Conservation (phyloP, 2,329 filamentous ascomycete genomes). For the Beauveria rudraprayagi region DNA sequence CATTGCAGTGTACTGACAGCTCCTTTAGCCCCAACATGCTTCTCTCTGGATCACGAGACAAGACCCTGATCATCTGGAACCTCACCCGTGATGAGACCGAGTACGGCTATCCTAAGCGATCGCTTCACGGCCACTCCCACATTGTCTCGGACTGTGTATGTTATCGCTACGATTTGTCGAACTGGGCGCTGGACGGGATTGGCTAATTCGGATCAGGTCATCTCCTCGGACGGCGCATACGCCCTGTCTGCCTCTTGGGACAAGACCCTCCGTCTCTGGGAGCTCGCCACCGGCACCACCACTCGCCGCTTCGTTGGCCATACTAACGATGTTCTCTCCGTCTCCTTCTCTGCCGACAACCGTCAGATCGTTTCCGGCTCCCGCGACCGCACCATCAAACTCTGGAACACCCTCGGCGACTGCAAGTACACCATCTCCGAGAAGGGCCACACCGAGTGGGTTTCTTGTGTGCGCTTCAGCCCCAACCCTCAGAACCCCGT, state of each 20-base stretch:
- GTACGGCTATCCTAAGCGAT: constrained; percentile 99
- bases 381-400: constrained; percentile 97
- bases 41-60: constrained; percentile 93
- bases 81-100: constrained; percentile 95
- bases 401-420: constrained; percentile 99
- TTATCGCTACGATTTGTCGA: constrained; percentile 26
- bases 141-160: constrained; percentile 99
- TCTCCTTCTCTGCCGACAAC: constrained; percentile 99
- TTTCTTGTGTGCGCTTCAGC: constrained; percentile 98
- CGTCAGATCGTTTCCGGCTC: constrained; percentile 99
- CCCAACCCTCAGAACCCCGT: constrained; percentile 99
- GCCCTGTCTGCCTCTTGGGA: constrained; percentile 98
- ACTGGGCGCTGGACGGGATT: constrained; percentile 16
- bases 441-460: constrained; percentile 99
- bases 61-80: constrained; percentile 99
- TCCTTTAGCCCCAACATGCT: constrained; percentile 89
- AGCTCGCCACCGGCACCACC: constrained; percentile 93
- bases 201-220: constrained; percentile 55
- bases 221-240: constrained; percentile 98
- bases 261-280: constrained; percentile 99
- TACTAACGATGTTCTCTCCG: constrained; percentile 98
- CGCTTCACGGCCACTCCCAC: constrained; percentile 97
- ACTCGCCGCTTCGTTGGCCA: constrained; percentile 98
- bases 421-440: constrained; percentile 99
- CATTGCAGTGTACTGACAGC: constrained; percentile 14